phyloP scores from a whole-genome alignment of 805 yeast genomes.

The Pichia deserticola region DNA sequence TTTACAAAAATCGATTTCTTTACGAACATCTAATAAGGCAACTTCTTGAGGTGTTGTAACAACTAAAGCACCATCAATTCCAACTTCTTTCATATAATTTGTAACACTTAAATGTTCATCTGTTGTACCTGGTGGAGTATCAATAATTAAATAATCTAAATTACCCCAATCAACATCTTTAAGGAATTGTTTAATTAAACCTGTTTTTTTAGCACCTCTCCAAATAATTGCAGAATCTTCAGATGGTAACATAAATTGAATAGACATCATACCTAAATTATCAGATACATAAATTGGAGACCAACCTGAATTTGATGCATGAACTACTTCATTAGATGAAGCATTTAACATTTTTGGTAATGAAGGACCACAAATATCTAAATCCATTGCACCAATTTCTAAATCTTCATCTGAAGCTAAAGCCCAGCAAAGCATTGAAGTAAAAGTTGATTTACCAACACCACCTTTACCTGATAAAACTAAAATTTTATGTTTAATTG shows the following conservation, averaged over 20 bases:
- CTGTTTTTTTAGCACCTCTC: slow-evolving; percentile 96
- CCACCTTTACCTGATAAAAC: slow-evolving; percentile 88
- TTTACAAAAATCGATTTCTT: slow-evolving; percentile 89
- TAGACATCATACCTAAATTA: slow-evolving; percentile 91
- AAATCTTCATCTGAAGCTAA: slow-evolving; percentile 70
- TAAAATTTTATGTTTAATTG: slow-evolving; percentile 67
- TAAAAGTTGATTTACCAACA: slow-evolving; percentile 95
- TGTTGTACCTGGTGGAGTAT: slow-evolving; percentile 98
- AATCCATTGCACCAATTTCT: slow-evolving; percentile 94
- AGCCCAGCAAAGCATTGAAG: slow-evolving; percentile 96
- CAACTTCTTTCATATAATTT: slow-evolving; percentile 78
- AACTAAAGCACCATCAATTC: slow-evolving; percentile 90
- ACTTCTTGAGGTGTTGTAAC: slow-evolving; percentile 99
- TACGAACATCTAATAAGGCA: slow-evolving; percentile 87
- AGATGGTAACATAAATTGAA: slow-evolving; percentile 90
- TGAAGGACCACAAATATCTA: slow-evolving; percentile 97
- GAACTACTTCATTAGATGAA: slow-evolving; percentile 79
- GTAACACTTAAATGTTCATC: slow-evolving; percentile 94
- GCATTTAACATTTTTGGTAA: slow-evolving; percentile 93
- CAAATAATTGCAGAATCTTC: slow-evolving; percentile 91
- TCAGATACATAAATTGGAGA: slow-evolving; percentile 95
- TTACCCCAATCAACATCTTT: slow-evolving; percentile 95
- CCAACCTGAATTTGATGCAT: slow-evolving; percentile 90
- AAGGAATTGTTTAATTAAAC: slow-evolving; percentile 84
- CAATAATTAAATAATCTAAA: slow-evolving; percentile 79